Base-by-base conservation (phyloP, 208 protist genomes). In the Leishmania martiniquensis region DNA sequence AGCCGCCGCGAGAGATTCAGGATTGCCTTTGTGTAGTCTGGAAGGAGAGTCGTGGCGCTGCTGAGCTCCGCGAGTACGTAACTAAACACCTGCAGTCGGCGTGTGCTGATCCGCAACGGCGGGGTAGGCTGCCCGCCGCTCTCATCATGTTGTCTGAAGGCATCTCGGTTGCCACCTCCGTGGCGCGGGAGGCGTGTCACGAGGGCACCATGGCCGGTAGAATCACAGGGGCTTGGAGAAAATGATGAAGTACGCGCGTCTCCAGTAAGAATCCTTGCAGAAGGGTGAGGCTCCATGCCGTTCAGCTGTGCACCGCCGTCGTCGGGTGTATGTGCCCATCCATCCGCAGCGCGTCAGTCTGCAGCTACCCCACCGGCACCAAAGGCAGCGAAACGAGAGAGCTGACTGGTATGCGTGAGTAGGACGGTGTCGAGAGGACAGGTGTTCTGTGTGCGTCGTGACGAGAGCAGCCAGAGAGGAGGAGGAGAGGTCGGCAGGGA, bases 41-140 rank as follows among this genome's bases (percentile, higher is more conserved):
- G 82, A 34, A 95, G 79, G 3, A 95, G 82, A 9, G 83, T 92
- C 5, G 88, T 76, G 3, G 91, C 87, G 65, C 91, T 91, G 81
- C 89, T 92, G 17, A 93, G 47, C 76, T 95, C 87, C n/a, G 91
- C 91, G 17, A 95, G 82, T 9, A 90, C 84, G 71, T 87, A 92
- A 72, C 83, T 81, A 37, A 93, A 80, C 9, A 91, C 70, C 72
- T 95, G 91, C 62, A 95, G 75, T 34, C 89, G 86, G 67, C 75
- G 69, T 4, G 85, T 81, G 67, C 65, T 84, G 60, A 95, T 73
- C 5, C 42, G 75, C 42, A 80, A 47, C 13, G 80, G 75, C 3
- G 75, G 74, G 1, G 51, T 57, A 42, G 57, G n/a, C 7, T 54
- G 13, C 29, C 52, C 25, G 22, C 6, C 42, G 51, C 9, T n/a